Evolutionary conservation across 345 rosid genomes (phyloP), one percentile per base, ranked within the genome.

Genomic region (Firmiana major): DNA sequence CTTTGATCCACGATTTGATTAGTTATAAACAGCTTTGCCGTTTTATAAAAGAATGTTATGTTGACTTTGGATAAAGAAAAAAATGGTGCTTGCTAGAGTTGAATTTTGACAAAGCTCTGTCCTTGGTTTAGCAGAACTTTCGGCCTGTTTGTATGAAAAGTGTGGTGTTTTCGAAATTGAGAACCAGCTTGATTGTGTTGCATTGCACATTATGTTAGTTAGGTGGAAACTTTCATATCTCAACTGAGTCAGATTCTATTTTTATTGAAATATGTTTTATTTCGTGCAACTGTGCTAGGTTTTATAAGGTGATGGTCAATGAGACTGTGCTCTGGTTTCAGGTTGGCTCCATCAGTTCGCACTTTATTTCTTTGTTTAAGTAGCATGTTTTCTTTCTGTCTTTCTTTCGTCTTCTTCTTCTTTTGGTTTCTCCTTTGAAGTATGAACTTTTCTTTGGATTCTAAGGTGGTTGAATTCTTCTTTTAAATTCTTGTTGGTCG

Each of bases 261-360:
- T 65, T 59, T 53, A 38, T 76, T n/a, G 71, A 70, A 71, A 48
- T 42, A 1, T 22, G 19, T 10, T 74, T 68, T 43, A 4, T 26
- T 77, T 66, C 5, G 28, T 74, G 40, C 46, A 63, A 66, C 40
- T 79, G 42, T 58, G 78, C 49, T 88, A 93, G 99, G 88, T 96
- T 92, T 84, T 96, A 96, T 84, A 93, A 82, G 82, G 94, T 89
- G 78, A 86, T 83, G n/a, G 87, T 31, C 8, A 88, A 92, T 78
- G 83, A 76, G 77, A 85, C 93, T 36, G 86, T 91, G 84, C 87
- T 96, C 64, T 92, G 99, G 99, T 96, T 93, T 96, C 99, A 96
- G 99, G 99, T 96, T 96, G 93, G 94, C 94, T 87, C 85, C 86
- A 91, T 81, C 97, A 93, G 95, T 97, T 92, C 86, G 92, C 93